Base-by-base conservation (phyloP, 805 yeast genomes). In the Pichia nakasei region DNA sequence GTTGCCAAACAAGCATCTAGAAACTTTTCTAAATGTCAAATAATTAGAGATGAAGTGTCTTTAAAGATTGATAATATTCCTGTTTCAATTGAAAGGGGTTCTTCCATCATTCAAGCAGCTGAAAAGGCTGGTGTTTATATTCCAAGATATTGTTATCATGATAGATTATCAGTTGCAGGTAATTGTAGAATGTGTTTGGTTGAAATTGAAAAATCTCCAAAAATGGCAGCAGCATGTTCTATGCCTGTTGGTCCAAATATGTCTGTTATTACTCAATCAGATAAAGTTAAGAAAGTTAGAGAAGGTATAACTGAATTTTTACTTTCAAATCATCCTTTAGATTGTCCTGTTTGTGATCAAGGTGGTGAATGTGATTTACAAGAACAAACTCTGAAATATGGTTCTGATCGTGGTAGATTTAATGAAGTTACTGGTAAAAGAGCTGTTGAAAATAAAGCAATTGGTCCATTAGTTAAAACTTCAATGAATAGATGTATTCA, bases 301-400 rank as follows among this genome's bases (percentile, higher is more conserved):
- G 95, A 85, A 66, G 91, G 91, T 61, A 93, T 85, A 55, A 86
- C 94, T 37, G 95, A 86, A 66, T 83, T 85, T 80, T 68, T 85
- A 49, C 73, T 85, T 51, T 86, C 85, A 53, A 86, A 86, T 71
- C 95, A 85, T 69, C 95, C 95, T 20, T 73, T 85, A 59, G 95
- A 86, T 68, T 85, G 95, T 67, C 95, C 95, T 21, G 82, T 85
- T 44, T 85, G 95, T 66, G 95, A 85, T 67, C 95, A 85, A 67
- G 95, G 95, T 66, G 95, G 95, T 52, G 95, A 85, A 65, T 85
- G 95, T 70, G 95, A 85, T 62, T 73, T 85, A 55, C 95, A 86
- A 68, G 95, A 86, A 60, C 95, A 85, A 69, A 72, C 86, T 18
- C 68, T 80, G 59, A 75, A 93, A 61, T 83, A 83, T 60, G 95